Evolutionary conservation across 2,329 filamentous ascomycete genomes (phyloP), one percentile per base, ranked within the genome.

Genomic region (Arthrinium puccinioides): DNA sequence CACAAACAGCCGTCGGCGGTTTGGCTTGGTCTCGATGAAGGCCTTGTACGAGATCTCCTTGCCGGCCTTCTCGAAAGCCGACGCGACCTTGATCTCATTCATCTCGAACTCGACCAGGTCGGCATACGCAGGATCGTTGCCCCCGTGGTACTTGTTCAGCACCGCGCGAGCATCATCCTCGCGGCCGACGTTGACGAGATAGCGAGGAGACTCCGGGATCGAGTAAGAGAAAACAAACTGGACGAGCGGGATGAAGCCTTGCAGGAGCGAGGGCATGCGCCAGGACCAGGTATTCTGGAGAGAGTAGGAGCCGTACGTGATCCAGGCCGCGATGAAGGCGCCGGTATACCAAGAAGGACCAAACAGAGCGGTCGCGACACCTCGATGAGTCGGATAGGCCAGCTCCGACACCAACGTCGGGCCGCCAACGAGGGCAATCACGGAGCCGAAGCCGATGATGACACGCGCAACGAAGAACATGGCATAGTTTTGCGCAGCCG

Each of bases 31-130:
- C 15, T 59, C 55, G 1, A 59, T 54, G 6, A 55, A 42, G 5
- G 57, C 46, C 11, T 63, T 48, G 15, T 48, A 47, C 54, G 49
- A 39, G 1, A 62, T 61, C 52, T 73, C 70, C 5, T 51, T 52
- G 18, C 64, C 55, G 2, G 67, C 62, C 28, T 66, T 61, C 14
- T 67, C 60, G 36, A 64, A 64, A 18, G 69, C 68, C 19, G 65
- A 57, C 31, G 61, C 59, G 28, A 75, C 63, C 15, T 70, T 68
- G 43, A 70, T 67, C 36, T 70, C 63, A 50, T 76, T 76, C 49
- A 78, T 69, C 13, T 69, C 69, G 43, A 70, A 74, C 51, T 79
- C 72, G 4, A 76, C 57, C 35, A 67, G 62, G 3, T 77, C 74
- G 42, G 76, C 68, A 6, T 69, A 66, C 1, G 64, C 67, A 14